phyloP scores from a whole-genome alignment of 1,139 yeast genomes.

The Kurtzmaniella quercitrusa region DNA sequence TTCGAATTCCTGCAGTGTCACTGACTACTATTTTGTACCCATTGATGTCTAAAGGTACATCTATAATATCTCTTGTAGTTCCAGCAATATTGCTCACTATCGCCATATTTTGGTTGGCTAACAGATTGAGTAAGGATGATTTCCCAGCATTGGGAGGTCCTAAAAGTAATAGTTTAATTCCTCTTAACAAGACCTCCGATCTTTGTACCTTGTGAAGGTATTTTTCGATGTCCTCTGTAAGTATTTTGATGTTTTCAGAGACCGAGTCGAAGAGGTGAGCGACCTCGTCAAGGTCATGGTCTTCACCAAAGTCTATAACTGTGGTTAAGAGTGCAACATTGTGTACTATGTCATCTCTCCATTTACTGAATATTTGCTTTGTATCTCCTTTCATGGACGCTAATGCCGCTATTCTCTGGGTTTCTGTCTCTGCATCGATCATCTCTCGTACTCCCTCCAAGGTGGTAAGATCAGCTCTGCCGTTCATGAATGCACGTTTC shows the following conservation, averaged over 20 bases:
- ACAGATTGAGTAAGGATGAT: conserved; percentile 70
- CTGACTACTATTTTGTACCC: conserved; percentile 84
- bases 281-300: conserved; percentile 72
- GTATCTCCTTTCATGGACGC: conserved; percentile 70
- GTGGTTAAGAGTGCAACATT: conserved; percentile 79
- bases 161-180: conserved; percentile 66
- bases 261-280: conserved; percentile 48
- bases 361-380: conserved; percentile 46
- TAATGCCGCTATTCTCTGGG: conserved; percentile 74
- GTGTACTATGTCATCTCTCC: conserved; percentile 67
- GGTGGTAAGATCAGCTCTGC: conserved; percentile 69
- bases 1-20: conserved; percentile 91
- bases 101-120: conserved; percentile 80
- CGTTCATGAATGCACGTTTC: conserved; percentile 71
- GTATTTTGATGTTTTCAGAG: conserved; percentile 29
- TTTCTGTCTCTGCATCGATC: conserved; percentile 92
- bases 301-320: conserved; percentile 94
- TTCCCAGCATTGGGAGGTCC: conserved; percentile 99
- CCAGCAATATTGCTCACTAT: conserved; percentile 93
- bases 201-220: conserved; percentile 51
- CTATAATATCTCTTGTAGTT: conserved; percentile 87
- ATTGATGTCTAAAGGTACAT: conserved; percentile 72
- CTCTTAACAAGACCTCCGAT: conserved; percentile 65
- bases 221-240: conserved; percentile 41
- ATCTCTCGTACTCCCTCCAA: conserved; percentile 86